Conservation (phyloP, 73 alveolate genomes). For the Tetrahymena borealis region DNA sequence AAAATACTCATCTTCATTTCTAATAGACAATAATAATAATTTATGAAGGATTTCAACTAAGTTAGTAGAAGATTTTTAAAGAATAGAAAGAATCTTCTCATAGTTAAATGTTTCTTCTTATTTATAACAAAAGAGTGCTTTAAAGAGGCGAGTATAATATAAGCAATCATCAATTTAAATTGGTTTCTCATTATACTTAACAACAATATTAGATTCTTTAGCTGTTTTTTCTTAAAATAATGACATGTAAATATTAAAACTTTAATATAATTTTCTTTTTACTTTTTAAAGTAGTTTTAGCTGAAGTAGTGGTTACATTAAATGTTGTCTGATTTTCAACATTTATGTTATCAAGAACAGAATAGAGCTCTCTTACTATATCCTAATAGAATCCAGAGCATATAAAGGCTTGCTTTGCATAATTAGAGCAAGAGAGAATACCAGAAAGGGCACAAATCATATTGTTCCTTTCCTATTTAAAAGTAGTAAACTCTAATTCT, state of each 20-base stretch:
- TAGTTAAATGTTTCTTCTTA: neutral
- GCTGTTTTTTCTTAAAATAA: neutral
- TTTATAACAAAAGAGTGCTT: neutral
- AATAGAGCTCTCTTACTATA: neutral
- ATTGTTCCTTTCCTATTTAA: neutral
- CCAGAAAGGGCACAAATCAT: neutral
- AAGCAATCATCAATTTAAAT: neutral
- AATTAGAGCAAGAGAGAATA: neutral
- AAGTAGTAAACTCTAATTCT: neutral
- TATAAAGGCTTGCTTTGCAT: neutral
- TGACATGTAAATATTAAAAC: no score
- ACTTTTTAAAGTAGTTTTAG: neutral
- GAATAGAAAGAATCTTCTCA: neutral
- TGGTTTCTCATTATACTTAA: neutral
- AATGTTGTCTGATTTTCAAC: neutral
- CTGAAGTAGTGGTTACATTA: neutral
- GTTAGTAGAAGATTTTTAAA: neutral
- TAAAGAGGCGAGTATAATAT: neutral
- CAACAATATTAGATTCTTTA: neutral
- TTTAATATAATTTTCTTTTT: neutral
- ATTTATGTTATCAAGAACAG: neutral
- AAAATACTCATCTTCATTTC: neutral
- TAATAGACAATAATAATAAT: neutral
- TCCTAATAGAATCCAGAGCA: neutral
- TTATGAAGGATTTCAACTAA: neutral